Base-by-base conservation (phyloP, 768 basidiomycete genomes). In the Suillus clintonianus region DNA sequence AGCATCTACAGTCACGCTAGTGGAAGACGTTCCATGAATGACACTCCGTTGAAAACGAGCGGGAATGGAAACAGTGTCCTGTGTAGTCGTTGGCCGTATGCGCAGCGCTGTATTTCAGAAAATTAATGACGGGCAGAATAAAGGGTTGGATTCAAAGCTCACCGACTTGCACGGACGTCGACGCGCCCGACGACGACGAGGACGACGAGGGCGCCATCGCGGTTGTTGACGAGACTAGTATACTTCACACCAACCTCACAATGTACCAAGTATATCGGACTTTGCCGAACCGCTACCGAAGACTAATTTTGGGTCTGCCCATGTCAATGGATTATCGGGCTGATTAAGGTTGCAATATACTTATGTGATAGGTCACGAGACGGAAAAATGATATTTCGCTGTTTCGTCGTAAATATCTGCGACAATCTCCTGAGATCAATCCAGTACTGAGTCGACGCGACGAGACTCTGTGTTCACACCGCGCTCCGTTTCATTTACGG, bases 81-180 rank as follows among this genome's bases (percentile, higher is more conserved):
- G 91, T 39, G 83, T 77, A 50, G 94, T 94, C 50, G 90, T 85
- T 34, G 96, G 96, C 65, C 95, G 89, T 67, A 98, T 95, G 69
- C 96, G 90, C 70, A 97, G 82, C 71, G 95, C 96, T 89, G 75
- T 63, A 53, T 64, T 64, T 32, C 43, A 45, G 62, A 72, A 66
- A 77, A 71, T 55, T 51, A 62, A 43, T 43, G 64, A 65, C 42
- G 61, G 60, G 22, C 53, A 34, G 34, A 55, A 51, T 55, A 30
- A 27, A 27, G 59, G 14, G 37, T 32, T 43, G 39, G n/a, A 2
- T 14, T 48, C 10, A n/a, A 30, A 60, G 88, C 94, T 83, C 60
- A 90, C 94, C 94, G 78, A 95, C 94, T 95, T 95, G 92, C 60
- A 95, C 93, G 68, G 93, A 94, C 69, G 93, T 95, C 80, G 90